Base-by-base conservation (phyloP, 257 asterid genomes). In the Echites panduratus region DNA sequence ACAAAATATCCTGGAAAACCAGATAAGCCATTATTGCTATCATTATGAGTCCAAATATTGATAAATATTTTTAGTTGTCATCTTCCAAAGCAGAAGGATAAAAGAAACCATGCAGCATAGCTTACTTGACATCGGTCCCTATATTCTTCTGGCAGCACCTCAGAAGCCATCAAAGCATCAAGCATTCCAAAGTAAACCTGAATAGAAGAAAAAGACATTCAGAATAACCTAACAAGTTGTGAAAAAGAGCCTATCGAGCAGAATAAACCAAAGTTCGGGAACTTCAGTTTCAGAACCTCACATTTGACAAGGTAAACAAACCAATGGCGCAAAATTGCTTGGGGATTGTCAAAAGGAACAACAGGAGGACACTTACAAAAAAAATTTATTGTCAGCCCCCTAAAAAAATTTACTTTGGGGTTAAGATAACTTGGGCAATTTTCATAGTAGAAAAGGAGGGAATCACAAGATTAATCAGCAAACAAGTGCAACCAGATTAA, bases 141-240 rank as follows among this genome's bases (percentile, higher is more conserved):
- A 65, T 84, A 93, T 74, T 93, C 98, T 82, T 93, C 98, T 4
- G 97, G 97, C 52, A 93, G 96, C 54, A 80, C 89, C 87, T 93
- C 97, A 20, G 94, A 91, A 74, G 87, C 90, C 98, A 93, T 93
- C 79, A 93, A 80, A 68, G 96, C 98, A 53, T 93, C 97, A 63
- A 93, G 96, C 97, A 93, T 93, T 70, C 96, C 96, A 56, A 93
- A 93, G 85, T 93, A 93, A 53, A 93, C 98, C 98, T 90, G 80
- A 57, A 62, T 54, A 8, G 76, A 68, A 43, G 71, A 72, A 43
- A 69, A 53, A 19, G 11, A 29, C 41, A 56, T 68, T 68, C 12
- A 57, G 11, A 69, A 45, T 64, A 45, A 69, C 40, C 10, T n/a
- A n/a, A 20, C 62, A 27, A 44, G 48, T 52, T 16, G 44, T 12